phyloP scores from a whole-genome alignment of 345 rosid genomes.

The Hibiscus trionum region DNA sequence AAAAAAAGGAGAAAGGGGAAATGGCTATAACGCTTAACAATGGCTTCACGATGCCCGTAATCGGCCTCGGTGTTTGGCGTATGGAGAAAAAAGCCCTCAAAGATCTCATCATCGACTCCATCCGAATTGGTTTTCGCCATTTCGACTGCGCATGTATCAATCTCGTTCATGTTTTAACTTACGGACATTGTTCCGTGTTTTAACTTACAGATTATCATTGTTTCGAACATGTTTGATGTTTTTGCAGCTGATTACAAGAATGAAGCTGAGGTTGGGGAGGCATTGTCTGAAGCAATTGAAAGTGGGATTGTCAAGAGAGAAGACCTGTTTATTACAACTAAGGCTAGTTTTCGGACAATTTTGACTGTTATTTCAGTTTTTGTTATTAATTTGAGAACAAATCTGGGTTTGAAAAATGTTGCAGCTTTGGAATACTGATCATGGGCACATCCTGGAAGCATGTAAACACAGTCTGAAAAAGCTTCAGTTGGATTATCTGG shows the following conservation, averaged over 20 bases:
- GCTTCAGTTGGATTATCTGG: constrained; percentile 81
- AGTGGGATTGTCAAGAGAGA: neutral
- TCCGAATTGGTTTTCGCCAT: constrained; percentile 88
- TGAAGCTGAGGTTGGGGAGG: neutral
- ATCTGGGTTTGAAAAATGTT: neutral
- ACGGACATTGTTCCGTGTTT: no score
- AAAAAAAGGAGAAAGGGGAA: neutral
- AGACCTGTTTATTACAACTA: neutral
- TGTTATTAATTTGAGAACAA: neutral
- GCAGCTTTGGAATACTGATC: constrained; percentile 98
- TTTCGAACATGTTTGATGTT: neutral
- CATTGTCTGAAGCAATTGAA: neutral
- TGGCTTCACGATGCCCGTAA: constrained; percentile 68
- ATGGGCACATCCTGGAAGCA: constrained; percentile 79
- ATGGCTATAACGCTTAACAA: constrained; percentile 66
- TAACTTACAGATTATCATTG: neutral
- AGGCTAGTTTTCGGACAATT: neutral
- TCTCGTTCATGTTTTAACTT: no score
- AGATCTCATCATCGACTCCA: constrained; percentile 59
- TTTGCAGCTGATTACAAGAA: neutral
- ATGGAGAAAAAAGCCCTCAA: constrained; percentile 57
- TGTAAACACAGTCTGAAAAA: constrained; percentile 83
- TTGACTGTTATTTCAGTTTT: neutral
- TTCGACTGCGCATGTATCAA: constrained; percentile 44
- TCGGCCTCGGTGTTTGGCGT: constrained; percentile 90